Conservation (phyloP, 2,329 filamentous ascomycete genomes). For the Magnaporthales sp. region DNA sequence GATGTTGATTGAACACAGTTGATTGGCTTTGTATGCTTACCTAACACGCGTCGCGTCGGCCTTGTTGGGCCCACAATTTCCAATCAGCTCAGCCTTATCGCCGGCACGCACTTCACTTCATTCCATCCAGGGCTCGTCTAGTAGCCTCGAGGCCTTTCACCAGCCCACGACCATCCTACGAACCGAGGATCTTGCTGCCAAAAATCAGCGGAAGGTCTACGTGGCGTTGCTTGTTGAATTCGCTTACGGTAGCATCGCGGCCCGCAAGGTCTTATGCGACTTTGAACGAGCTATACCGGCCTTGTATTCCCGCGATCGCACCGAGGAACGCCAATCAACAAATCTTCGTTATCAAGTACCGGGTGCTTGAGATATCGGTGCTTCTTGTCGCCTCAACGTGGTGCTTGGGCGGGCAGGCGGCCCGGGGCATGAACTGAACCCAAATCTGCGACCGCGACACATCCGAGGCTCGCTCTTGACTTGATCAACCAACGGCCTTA, state of each 20-base stretch:
- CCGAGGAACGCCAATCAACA: neutral
- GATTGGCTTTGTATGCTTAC: neutral
- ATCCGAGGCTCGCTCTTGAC: neutral
- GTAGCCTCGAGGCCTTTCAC: neutral
- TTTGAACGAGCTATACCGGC: neutral
- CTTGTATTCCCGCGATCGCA: neutral
- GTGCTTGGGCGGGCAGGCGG: neutral
- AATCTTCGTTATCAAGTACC: neutral
- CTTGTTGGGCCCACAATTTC: neutral
- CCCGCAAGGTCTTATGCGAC: neutral
- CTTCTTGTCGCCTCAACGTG: neutral
- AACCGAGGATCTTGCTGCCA: neutral
- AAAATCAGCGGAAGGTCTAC: neutral
- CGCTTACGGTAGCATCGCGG: neutral
- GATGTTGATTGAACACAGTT: neutral
- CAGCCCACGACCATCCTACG: neutral
- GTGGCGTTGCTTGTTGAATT: neutral
- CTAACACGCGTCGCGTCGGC: neutral
- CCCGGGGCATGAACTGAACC: neutral
- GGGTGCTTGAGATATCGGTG: neutral
- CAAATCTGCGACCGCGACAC: neutral
- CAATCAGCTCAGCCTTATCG: neutral
- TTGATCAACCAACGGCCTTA: neutral
- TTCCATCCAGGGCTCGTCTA: neutral
- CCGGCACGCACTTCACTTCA: neutral